phyloP scores from a whole-genome alignment of 495 filamentous ascomycete species.

The Annulohypoxylon maeteangense region DNA sequence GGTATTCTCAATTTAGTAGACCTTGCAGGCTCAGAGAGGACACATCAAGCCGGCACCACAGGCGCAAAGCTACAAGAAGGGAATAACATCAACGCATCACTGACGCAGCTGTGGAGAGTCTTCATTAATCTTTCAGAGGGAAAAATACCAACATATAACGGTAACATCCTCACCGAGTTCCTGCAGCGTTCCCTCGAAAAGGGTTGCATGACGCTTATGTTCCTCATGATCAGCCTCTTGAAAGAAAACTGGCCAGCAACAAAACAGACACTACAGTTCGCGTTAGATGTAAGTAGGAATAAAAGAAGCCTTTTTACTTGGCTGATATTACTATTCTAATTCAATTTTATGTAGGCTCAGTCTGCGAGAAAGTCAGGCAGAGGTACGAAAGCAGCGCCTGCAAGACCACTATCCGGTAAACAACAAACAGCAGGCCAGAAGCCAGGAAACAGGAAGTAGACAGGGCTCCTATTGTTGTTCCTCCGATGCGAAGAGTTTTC shows the following conservation, averaged over 20 bases:
- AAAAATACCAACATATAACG: constrained; percentile 85
- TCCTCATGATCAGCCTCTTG: constrained; percentile 93
- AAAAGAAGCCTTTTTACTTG: background rate
- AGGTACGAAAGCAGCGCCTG: background rate
- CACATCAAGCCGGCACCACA: constrained; percentile 80
- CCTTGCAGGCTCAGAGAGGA: constrained; percentile 65
- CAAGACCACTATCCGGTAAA: background rate
- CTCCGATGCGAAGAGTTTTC: background rate
- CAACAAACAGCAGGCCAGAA: background rate
- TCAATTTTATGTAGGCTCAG: constrained; percentile 6
- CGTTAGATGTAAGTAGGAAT: constrained; percentile 73
- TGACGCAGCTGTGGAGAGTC: constrained; percentile 56
- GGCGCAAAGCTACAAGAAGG: constrained; percentile 28
- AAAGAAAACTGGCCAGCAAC: constrained; percentile 87
- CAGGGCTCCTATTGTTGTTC: background rate
- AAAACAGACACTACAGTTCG: constrained; percentile 90
- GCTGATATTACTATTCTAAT: constrained; percentile 4
- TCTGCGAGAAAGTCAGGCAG: constrained; percentile 4
- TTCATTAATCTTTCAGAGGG: constrained; percentile 72
- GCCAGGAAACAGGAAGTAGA: background rate
- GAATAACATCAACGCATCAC: constrained; percentile 58
- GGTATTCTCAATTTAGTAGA: constrained; percentile 60
- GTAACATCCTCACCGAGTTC: constrained; percentile 93
- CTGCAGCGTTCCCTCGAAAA: constrained; percentile 93
- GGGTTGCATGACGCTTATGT: constrained; percentile 97